Evolutionary conservation across 768 basidiomycete species (phyloP), one percentile per base, ranked within the genome.

Genomic region (Leccinum fibrillosum): DNA sequence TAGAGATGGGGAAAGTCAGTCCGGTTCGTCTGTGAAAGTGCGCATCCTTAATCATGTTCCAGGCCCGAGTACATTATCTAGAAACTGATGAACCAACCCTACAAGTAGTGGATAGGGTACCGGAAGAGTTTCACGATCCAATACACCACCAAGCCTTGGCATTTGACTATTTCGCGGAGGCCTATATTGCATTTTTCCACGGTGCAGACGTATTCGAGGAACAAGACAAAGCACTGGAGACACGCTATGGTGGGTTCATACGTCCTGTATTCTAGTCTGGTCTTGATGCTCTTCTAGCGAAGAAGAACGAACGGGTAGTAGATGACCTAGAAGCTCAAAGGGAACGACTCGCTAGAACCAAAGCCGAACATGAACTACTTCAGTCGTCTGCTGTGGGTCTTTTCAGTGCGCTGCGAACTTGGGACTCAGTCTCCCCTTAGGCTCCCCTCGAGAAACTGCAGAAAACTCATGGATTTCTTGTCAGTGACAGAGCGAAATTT

Each of bases 1-100:
- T 90, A 8, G 88, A 92, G 64, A 72, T 92, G 62, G 88, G 89
- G 66, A 89, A 88, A 76, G 96, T 95, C 65, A 26, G 78, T 69
- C n/a, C 5, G 21, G 23, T 53, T 56, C 30, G 11, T 53, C 57
- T n/a, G 0, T 53, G 39, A 19, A 34, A 19, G 39, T 52, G 17
- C 6, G 21, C 12, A 19, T 13, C 1, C 23, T 57, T 13, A 51
- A 49, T 47, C 54, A 44, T 45, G n/a, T n/a, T 13, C 28, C 49
- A 76, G 73, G 73, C 65, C 50, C 66, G 69, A 49, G 55, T 74
- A 44, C 62, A 76, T 50, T 88, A 89, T 63, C 66, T 88, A 49
- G 76, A 80, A 47, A 86, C 87, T 59, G 80, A 80, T 11, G 82
- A 91, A 62, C 82, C 87, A 4, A 88, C 88, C 17, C 71, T 90